Base-by-base conservation (phyloP, 2,329 filamentous ascomycete species). In the Chaetomium olivaceum region DNA sequence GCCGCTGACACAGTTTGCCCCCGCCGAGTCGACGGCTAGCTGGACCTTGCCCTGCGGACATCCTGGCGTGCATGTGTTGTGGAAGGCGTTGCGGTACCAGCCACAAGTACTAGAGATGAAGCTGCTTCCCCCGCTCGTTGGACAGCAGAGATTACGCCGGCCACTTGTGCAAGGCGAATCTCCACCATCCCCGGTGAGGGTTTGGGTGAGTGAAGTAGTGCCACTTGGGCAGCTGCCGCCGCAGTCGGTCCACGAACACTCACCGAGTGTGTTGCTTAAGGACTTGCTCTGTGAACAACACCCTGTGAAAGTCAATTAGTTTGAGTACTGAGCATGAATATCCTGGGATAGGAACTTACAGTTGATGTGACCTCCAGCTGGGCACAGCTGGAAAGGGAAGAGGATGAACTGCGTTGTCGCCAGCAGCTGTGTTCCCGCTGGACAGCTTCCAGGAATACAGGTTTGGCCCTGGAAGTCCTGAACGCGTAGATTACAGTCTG, bases 241-340 rank as follows among this genome's bases (percentile, higher is more conserved):
- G 23, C 58, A 61, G 21, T 39, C 58, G 29, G 58, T 61, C 58
- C 58, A 61, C 29, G 58, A 36, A n/a, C 58, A 61, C 48, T 61
- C 46, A 21, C 58, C 58, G 48, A 61, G 58, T 5, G 58, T 61
- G 48, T 27, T 39, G 21, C 4, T 52, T n/a, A 61, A 8, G 58
- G 58, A 61, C 21, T 61, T 61, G 58, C 25, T 61, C 16, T 33
- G 58, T 0, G 27, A 21, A n/a, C 58, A 61, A 29, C 58, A 61
- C 58, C 58, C 58, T 61, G 8, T 3, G n/a, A 16, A 39, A 2
- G 5, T 5, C 1, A 2, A 6, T 5, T 4, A 5, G 33, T n/a
- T 31, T 61, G 3, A 61, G 48, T n/a, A 36, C 3, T 31, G 14
- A 23, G 9, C 2, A 36, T n/a, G 19, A 19, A 21, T 14, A 8